Evolutionary conservation across 352 stramenopile species (phyloP).

Genomic region (Elongisporangium prolatum): DNA sequence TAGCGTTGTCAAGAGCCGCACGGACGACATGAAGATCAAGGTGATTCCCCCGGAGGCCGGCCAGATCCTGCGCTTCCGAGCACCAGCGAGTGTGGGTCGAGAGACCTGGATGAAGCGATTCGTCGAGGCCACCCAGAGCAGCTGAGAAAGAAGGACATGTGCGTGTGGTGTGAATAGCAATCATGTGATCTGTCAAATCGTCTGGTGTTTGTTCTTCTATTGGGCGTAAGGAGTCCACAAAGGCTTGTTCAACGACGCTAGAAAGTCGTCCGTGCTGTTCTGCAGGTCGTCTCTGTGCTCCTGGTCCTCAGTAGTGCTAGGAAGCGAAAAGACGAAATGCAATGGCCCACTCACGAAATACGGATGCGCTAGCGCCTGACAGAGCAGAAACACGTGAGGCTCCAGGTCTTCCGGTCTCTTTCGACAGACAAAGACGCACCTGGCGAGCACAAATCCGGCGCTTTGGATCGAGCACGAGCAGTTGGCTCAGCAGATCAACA

Average conservation of each 20-base stretch:
- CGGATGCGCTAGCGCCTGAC: constrained; percentile 32
- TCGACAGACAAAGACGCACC: constrained; percentile 9
- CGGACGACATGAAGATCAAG: constrained; percentile 81
- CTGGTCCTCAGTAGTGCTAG: background rate
- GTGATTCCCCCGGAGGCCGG: constrained; percentile 60
- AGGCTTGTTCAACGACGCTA: constrained; percentile 29
- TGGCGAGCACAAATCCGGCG: constrained; percentile 35
- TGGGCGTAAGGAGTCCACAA: constrained; percentile 7
- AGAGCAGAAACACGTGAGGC: background rate
- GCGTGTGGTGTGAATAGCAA: background rate
- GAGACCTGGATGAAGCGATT: constrained; percentile 80
- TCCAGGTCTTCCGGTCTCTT: background rate
- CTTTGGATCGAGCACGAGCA: constrained; percentile 29
- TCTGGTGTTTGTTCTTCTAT: constrained; percentile 2
- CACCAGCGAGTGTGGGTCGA: constrained; percentile 63
- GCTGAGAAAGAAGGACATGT: constrained; percentile 1
- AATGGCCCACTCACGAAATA: constrained; percentile 38
- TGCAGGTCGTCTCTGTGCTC: constrained; percentile 4
- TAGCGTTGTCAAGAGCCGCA: constrained; percentile 61
- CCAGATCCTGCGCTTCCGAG: constrained; percentile 66
- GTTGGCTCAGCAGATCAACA: constrained; percentile 45
- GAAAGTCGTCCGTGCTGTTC: constrained; percentile 13
- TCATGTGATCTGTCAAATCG: background rate
- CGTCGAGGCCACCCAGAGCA: constrained; percentile 48
- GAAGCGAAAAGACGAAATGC: constrained; percentile 14